A percentile compares a stretch with the other conserved stretches of the same genome.
phyloP scores from a whole-genome alignment of 768 basidiomycete genomes.

The Megacollybia marginata region DNA sequence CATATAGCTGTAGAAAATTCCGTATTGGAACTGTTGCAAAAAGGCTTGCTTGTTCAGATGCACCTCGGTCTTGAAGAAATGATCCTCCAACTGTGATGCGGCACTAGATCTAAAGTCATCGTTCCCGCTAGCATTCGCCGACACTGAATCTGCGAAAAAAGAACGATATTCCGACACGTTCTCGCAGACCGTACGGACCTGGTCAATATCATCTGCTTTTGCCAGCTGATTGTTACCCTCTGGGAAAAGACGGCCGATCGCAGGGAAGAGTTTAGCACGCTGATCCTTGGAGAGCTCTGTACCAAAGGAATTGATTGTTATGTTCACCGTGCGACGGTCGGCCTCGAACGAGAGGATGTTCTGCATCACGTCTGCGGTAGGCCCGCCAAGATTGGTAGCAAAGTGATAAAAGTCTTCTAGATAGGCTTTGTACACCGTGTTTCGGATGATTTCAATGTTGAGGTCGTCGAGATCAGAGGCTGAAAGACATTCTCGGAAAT shows the following conservation, averaged over 20 bases:
- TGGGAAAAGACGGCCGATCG: slow-evolving; percentile 89
- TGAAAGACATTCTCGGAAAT: slow-evolving; percentile 93
- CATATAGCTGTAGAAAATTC: slow-evolving; percentile 88
- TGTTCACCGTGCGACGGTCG: slow-evolving; percentile 94
- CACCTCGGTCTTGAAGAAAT: slow-evolving; percentile 92
- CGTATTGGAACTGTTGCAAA: slow-evolving; percentile 94
- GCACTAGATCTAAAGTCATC: slow-evolving; percentile 34
- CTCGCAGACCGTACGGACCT: slow-evolving; percentile 84
- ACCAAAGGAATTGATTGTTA: slow-evolving; percentile 98
- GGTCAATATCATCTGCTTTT: slow-evolving; percentile 90
- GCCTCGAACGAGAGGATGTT: slow-evolving; percentile 92
- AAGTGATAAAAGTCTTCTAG: slow-evolving; percentile 94
- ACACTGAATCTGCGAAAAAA: slow-evolving; percentile 68
- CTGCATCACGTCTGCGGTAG: slow-evolving; percentile 90
- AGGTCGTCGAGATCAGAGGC: slow-evolving; percentile 96
- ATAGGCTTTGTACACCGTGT: slow-evolving; percentile 98
- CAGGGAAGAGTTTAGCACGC: slow-evolving; percentile 89
- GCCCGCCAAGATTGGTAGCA: slow-evolving; percentile 68
- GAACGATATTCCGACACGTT: slow-evolving; percentile 81
- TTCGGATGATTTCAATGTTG: slow-evolving; percentile 99
- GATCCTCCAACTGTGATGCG: slow-evolving; percentile 77
- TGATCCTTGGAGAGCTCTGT: slow-evolving; percentile 94
- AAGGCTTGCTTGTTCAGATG: slow-evolving; percentile 92
- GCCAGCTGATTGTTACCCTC: slow-evolving; percentile 94
- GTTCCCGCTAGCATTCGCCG: slow-evolving; percentile 19